phyloP scores from a whole-genome alignment of 2,329 filamentous ascomycete species.

The Aspergillus phoenicis region DNA sequence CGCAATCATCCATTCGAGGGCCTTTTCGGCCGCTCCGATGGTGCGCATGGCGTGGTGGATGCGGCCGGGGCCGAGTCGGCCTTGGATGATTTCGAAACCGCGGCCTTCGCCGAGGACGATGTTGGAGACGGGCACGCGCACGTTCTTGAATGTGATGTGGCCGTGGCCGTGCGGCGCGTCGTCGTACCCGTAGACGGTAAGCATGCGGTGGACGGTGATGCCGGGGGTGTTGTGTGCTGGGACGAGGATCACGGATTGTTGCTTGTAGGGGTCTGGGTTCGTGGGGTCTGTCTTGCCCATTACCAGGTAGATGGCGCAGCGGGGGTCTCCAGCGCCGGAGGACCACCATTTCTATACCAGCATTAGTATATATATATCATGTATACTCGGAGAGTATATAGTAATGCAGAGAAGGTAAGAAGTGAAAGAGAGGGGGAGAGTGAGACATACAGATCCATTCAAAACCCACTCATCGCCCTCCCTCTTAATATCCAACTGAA shows the following conservation, averaged over 20 bases:
- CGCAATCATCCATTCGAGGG: slow-evolving; percentile 91
- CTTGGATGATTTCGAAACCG: slow-evolving; percentile 98
- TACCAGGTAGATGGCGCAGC: slow-evolving; percentile 91
- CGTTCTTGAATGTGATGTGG: slow-evolving; percentile 85
- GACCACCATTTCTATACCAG: slow-evolving; percentile 91
- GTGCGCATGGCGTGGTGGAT: slow-evolving; percentile 98
- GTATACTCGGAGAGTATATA: no score
- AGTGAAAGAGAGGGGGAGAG: not conserved
- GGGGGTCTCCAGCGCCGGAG: slow-evolving; percentile 87
- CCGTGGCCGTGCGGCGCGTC: slow-evolving; percentile 98
- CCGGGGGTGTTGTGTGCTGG: slow-evolving; percentile 73
- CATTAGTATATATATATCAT: no score
- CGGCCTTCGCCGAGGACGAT: slow-evolving; percentile 91
- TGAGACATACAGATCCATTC: slow-evolving; percentile 71
- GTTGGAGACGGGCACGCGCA: slow-evolving; percentile 79
- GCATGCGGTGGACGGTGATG: slow-evolving; percentile 90
- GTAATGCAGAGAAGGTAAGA: no score
- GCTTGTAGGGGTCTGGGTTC: slow-evolving; percentile 77
- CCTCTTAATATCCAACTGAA: slow-evolving; percentile 76
- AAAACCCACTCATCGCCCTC: slow-evolving; percentile 89
- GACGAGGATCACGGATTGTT: slow-evolving; percentile 92
- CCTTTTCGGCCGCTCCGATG: slow-evolving; percentile 87
- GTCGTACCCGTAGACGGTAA: slow-evolving; percentile 92
- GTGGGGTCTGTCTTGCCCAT: slow-evolving; percentile 88
- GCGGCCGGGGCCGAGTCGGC: slow-evolving; percentile 88